Evolutionary conservation across 2,329 filamentous ascomycete species (phyloP).

Genomic region (Beauveria pseudobassiana): DNA sequence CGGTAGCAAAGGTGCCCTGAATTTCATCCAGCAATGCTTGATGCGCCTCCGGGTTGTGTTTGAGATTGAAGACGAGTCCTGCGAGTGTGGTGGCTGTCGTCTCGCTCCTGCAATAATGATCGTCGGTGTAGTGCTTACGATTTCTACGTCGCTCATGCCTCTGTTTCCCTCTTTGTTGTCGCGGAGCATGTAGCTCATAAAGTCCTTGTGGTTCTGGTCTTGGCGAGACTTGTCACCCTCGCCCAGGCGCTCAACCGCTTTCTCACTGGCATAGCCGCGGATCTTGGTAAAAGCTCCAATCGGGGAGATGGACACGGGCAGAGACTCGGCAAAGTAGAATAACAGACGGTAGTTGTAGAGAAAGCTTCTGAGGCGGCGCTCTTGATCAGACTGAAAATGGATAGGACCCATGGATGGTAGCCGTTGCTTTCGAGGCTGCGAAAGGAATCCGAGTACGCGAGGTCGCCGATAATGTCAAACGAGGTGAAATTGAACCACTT

Average conservation of each 20-base stretch:
- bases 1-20: slow-evolving; percentile 23
- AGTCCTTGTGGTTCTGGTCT: slow-evolving; percentile 9
- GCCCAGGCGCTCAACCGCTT: slow-evolving; percentile 10
- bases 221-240: background rate
- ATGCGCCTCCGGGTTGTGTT: slow-evolving; percentile 24
- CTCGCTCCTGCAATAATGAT: slow-evolving; percentile 25
- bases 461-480: slow-evolving; percentile 33
- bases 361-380: slow-evolving; percentile 12
- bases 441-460: slow-evolving; percentile 38
- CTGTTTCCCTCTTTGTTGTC: slow-evolving; percentile 22
- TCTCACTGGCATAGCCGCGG: slow-evolving; percentile 15
- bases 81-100: slow-evolving; percentile 26
- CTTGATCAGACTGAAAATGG: slow-evolving; percentile 16
- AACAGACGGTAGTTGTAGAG: slow-evolving; percentile 9
- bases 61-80: slow-evolving; percentile 23
- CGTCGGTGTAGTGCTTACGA: slow-evolving; percentile 19
- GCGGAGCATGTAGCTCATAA: slow-evolving; percentile 23
- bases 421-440: slow-evolving; percentile 23
- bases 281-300: background rate
- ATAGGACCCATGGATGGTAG: slow-evolving; percentile 21
- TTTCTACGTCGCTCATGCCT: slow-evolving; percentile 27
- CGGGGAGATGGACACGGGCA: background rate
- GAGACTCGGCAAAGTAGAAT: background rate
- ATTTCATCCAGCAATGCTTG: slow-evolving; percentile 26
- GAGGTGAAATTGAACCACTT: slow-evolving; percentile 31